Base-by-base conservation (phyloP, 163 green algal species). In the Scenedesmus sp. region DNA sequence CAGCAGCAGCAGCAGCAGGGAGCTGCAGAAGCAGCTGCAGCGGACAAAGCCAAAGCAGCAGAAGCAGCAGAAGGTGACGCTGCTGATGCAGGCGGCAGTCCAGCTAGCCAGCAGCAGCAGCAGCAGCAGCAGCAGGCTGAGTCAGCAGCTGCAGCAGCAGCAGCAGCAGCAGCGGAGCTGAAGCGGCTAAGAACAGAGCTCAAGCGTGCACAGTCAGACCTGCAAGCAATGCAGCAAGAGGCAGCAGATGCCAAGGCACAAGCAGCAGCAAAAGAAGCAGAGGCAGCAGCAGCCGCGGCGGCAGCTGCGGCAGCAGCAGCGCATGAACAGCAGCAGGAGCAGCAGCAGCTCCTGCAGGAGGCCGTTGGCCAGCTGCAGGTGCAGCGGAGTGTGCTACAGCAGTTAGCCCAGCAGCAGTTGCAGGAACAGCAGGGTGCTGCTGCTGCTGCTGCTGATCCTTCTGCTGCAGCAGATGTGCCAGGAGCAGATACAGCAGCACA, bases 81-180 rank as follows among this genome's bases (percentile, higher is more conserved):
- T 2, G 7, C 16, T 57, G 26, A 18, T 82, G 74, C 26, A 62
- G 52, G 7, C 10, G n/a, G 56, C 82, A 74, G 82, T 59, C 73
- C 9, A 34, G 84, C 34, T n/a, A 16, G 81, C 81, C 16, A 54
- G 77, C 34, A 86, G 18, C 83, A 77, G 83, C 83, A 84, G 26
- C 77, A 88, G 83, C 83, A 84, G 26, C 77, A 88, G 83, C 83
- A 88, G 83, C 83, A 74, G 81, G 4, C 77, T 26, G 77, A 54
- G 2, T 54, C n/a, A 4, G n/a, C 74, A 82, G 20, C 73, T 54
- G 73, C 23, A 64, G 81, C 57, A 77, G 83, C 57, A 70, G 18
- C 57, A 74, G 55, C 82, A 87, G 82, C 82, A 87, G 82, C 82
- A 87, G 82, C 82, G 60, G 82, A 56, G n/a, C n/a, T 76, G 59